phyloP scores from a whole-genome alignment of 2,329 filamentous ascomycete species.

The Apiospora kogelbergensis region DNA sequence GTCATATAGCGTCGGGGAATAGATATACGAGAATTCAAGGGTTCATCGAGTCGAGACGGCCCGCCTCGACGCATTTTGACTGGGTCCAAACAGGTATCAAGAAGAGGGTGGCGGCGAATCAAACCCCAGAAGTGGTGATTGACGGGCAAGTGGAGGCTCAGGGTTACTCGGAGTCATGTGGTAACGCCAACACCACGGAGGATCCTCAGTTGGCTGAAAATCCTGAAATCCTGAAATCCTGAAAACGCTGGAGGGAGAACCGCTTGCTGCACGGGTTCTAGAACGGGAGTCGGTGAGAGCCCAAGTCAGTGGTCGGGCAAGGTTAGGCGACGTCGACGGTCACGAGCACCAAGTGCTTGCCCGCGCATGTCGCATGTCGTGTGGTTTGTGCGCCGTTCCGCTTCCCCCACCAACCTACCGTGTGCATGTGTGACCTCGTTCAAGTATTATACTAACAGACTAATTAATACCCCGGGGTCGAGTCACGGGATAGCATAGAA shows the following conservation, averaged over 20 bases:
- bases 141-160: background rate
- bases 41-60: background rate
- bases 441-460: too few species aligned
- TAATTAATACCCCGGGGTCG: background rate
- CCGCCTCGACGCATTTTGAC: background rate
- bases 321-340: slow-evolving; percentile 2
- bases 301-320: background rate
- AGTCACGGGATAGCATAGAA: background rate
- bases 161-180: slow-evolving; percentile 3
- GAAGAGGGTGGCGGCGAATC: background rate
- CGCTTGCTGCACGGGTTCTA: background rate
- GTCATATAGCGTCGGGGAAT: slow-evolving; percentile 7
- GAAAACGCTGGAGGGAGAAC: background rate
- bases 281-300: background rate
- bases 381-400: background rate
- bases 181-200: background rate
- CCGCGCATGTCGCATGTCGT: background rate
- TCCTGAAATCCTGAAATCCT: background rate
- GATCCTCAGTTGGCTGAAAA: background rate
- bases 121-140: background rate
- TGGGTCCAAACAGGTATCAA: background rate
- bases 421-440: background rate
- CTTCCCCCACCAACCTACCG: background rate
- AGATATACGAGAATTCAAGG: background rate
- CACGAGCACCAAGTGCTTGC: background rate